These are phyloP conservation scores for Collariella sp. DNA, from an alignment of 495 filamentous ascomycete genomes.

Conservation along the genomic window DNA sequence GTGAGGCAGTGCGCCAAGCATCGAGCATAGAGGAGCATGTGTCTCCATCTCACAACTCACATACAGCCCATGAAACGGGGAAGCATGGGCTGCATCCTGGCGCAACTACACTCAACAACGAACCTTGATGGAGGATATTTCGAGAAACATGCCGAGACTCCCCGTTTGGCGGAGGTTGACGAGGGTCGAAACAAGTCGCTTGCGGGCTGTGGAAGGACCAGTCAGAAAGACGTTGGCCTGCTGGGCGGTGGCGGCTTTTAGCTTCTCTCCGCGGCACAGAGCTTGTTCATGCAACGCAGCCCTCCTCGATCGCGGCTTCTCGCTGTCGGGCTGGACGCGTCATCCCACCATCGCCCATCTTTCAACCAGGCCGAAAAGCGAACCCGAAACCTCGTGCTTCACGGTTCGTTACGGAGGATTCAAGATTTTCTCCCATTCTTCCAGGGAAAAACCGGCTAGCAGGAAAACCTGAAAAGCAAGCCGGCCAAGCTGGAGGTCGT, in stretches of 20 bases:
- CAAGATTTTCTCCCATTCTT: background rate
- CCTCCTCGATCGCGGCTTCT: background rate
- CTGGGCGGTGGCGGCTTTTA: background rate
- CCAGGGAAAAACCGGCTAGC: background rate
- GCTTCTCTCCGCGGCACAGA: background rate
- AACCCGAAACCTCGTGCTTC: slow-evolving; percentile 4
- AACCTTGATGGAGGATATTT: background rate
- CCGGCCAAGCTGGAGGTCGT: background rate
- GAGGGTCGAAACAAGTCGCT: background rate
- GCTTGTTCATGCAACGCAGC: background rate
- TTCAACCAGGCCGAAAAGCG: too few species aligned
- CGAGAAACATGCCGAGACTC: background rate
- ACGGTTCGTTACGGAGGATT: background rate
- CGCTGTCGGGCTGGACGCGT: background rate
- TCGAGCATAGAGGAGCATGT: slow-evolving; percentile 16
- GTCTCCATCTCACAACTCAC: slow-evolving; percentile 26
- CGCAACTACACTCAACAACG: background rate
- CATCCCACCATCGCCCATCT: background rate
- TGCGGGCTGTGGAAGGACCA: background rate
- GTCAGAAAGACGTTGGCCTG: background rate
- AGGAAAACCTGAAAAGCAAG: background rate
- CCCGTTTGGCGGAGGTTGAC: background rate
- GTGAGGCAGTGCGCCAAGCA: background rate
- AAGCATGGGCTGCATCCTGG: slow-evolving; percentile 15
- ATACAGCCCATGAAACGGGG: slow-evolving; percentile 15